phyloP scores from a whole-genome alignment of 1,284 basidiomycete genomes.

The Rhodotorula glutinis region DNA sequence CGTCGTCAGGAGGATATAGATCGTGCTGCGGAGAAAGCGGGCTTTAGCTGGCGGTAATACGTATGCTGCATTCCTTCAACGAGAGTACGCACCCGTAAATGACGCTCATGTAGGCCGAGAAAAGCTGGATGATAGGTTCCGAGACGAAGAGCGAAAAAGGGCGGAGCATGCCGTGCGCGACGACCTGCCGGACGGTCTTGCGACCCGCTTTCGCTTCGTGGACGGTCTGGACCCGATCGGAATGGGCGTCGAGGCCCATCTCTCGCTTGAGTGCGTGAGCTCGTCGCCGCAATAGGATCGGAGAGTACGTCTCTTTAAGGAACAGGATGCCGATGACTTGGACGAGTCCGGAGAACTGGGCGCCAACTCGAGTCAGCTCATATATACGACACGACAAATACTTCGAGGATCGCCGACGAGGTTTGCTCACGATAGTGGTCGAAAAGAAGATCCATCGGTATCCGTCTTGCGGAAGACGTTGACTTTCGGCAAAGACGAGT shows the following conservation, averaged over 20 bases:
- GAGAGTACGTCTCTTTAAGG: slow-evolving; percentile 47
- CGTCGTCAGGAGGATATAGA: slow-evolving; percentile 62
- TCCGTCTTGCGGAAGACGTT: slow-evolving; percentile 50
- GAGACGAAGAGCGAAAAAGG: slow-evolving; percentile 54
- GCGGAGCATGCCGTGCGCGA: slow-evolving; percentile 50
- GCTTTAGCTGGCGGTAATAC: no score
- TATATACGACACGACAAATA: no score
- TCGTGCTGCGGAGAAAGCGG: no score
- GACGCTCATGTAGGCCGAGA: slow-evolving; percentile 56
- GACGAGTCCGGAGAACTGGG: slow-evolving; percentile 37
- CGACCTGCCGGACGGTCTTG: slow-evolving; percentile 45
- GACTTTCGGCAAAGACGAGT: slow-evolving; percentile 49
- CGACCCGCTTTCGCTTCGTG: slow-evolving; percentile 35
- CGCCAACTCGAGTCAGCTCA: background rate
- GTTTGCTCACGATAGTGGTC: slow-evolving; percentile 56
- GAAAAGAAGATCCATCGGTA: slow-evolving; percentile 58
- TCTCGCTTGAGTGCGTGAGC: slow-evolving; percentile 53
- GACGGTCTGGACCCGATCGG: slow-evolving; percentile 43
- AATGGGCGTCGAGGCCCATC: slow-evolving; percentile 31
- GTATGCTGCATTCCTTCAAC: no score
- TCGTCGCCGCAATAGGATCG: slow-evolving; percentile 45
- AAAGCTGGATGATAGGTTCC: slow-evolving; percentile 56
- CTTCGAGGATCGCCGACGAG: no score
- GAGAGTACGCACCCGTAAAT: slow-evolving; percentile 47
- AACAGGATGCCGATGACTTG: slow-evolving; percentile 53